Percentiles rank a stretch among this genome's conserved stretches.
These are phyloP conservation scores for Claviceps humidiphila DNA, from an alignment of 2,329 filamentous ascomycete species.

Conservation along the genomic window DNA sequence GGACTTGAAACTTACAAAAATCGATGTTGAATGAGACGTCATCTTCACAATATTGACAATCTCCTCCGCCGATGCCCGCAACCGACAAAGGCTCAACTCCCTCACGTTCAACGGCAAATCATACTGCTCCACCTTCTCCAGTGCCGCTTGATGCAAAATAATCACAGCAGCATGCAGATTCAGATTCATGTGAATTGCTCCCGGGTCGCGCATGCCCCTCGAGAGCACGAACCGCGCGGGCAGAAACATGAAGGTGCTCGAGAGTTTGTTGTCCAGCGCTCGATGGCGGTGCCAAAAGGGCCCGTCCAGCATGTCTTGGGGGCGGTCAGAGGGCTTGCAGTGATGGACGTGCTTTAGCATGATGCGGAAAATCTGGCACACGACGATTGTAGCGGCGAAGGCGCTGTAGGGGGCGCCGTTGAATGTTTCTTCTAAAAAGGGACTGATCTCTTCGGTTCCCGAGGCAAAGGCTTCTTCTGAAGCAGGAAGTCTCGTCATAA, in stretches of 20 bases:
- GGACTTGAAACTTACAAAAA: slow-evolving; percentile 39
- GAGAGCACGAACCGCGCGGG: slow-evolving; percentile 65
- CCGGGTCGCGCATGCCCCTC: slow-evolving; percentile 50
- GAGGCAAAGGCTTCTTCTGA: slow-evolving; percentile 64
- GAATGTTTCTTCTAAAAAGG: slow-evolving; percentile 51
- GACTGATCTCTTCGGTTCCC: slow-evolving; percentile 48
- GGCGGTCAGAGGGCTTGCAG: slow-evolving; percentile 53
- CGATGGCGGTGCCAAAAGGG: slow-evolving; percentile 80
- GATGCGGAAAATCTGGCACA: slow-evolving; percentile 66
- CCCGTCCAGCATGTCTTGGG: slow-evolving; percentile 61
- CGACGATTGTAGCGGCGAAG: slow-evolving; percentile 59
- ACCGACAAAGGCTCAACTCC: slow-evolving; percentile 57
- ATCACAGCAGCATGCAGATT: slow-evolving; percentile 80
- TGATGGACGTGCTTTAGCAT: slow-evolving; percentile 74
- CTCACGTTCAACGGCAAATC: slow-evolving; percentile 51
- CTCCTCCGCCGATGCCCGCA: slow-evolving; percentile 69
- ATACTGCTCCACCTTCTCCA: slow-evolving; percentile 68
- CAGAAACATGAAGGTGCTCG: slow-evolving; percentile 65
- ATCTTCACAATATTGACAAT: slow-evolving; percentile 73
- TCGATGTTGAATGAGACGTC: slow-evolving; percentile 56
- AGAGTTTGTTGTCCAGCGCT: slow-evolving; percentile 65
- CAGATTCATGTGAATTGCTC: slow-evolving; percentile 73
- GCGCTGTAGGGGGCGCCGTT: slow-evolving; percentile 50
- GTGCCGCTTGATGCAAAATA: slow-evolving; percentile 77
- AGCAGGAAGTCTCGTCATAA: slow-evolving; percentile 66